phyloP scores from a whole-genome alignment of 73 alveolate genomes.

The Halteria grandinella region DNA sequence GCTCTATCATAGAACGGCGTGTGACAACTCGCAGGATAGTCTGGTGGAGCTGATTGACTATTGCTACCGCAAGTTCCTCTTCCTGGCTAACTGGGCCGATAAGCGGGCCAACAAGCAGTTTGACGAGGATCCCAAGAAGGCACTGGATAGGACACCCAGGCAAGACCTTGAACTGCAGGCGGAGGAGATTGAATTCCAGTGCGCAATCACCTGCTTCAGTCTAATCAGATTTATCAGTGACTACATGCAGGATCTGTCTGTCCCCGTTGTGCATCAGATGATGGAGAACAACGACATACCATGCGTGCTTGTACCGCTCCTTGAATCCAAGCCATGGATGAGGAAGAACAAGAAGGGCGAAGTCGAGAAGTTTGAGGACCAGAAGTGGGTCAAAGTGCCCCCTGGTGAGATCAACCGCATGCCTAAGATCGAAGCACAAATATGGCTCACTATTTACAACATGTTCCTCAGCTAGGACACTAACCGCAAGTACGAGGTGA shows the following conservation, averaged over 20 bases:
- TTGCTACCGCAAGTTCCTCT: slow-evolving; percentile 92
- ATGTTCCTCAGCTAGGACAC: slow-evolving; percentile 97
- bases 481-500: slow-evolving; percentile 96
- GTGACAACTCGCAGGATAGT: slow-evolving; percentile 97
- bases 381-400: slow-evolving; percentile 80
- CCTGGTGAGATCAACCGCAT: slow-evolving; percentile 74
- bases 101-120: slow-evolving; percentile 6
- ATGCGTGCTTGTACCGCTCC: slow-evolving; percentile 95
- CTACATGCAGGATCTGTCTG: slow-evolving; percentile 91
- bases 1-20: slow-evolving; percentile 97
- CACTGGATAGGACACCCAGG: slow-evolving; percentile 71
- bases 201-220: slow-evolving; percentile 93
- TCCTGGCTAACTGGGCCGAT: slow-evolving; percentile 62
- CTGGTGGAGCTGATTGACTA: slow-evolving; percentile 97
- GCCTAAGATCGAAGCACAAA: slow-evolving; percentile 94
- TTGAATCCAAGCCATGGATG: slow-evolving; percentile 98
- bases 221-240: slow-evolving; percentile 98
- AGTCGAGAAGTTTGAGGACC: slow-evolving; percentile 92
- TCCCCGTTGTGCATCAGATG: slow-evolving; percentile 98
- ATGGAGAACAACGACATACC: slow-evolving; percentile 98
- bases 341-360: slow-evolving; percentile 83
- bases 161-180: slow-evolving; percentile 82
- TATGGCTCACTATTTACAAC: slow-evolving; percentile 98
- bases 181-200: slow-evolving; percentile 72
- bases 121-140: slow-evolving; percentile 59